phyloP scores from a whole-genome alignment of 208 protist genomes.

The Crithidia brevicula region DNA sequence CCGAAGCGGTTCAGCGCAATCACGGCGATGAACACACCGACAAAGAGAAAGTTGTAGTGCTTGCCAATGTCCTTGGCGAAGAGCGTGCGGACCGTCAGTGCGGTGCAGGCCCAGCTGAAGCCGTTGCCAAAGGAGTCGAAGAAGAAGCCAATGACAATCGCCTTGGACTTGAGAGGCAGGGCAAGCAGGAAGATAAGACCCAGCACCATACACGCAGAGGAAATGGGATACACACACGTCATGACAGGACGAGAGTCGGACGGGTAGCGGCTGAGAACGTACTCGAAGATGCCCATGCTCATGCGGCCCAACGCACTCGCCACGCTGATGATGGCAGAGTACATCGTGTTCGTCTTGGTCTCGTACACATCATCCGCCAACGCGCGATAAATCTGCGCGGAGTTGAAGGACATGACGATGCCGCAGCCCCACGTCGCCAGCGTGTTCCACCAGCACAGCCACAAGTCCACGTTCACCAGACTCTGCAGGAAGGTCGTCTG shows the following conservation, averaged over 20 bases:
- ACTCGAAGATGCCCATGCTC: slow-evolving; percentile 55
- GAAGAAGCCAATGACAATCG: slow-evolving; percentile 56
- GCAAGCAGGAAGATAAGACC: slow-evolving; percentile 51
- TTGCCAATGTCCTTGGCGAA: slow-evolving; percentile 75
- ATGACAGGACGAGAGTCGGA: slow-evolving; percentile 42
- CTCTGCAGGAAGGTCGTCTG: slow-evolving; percentile 54
- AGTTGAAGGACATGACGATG: slow-evolving; percentile 70
- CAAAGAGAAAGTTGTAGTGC: slow-evolving; percentile 79
- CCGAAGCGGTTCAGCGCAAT: slow-evolving; percentile 69
- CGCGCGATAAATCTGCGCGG: slow-evolving; percentile 64
- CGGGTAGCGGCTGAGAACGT: slow-evolving; percentile 31
- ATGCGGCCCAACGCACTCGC: slow-evolving; percentile 68
- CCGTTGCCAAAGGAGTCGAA: slow-evolving; percentile 66
- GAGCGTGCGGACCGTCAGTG: slow-evolving; percentile 42
- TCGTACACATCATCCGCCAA: slow-evolving; percentile 42
- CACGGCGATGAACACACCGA: slow-evolving; percentile 50
- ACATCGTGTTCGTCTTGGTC: slow-evolving; percentile 46
- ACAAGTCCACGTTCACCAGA: slow-evolving; percentile 45
- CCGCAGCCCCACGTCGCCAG: slow-evolving; percentile 71
- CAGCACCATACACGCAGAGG: slow-evolving; percentile 39
- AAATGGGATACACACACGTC: slow-evolving; percentile 43
- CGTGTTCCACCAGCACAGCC: slow-evolving; percentile 63
- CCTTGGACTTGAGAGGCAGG: slow-evolving; percentile 44
- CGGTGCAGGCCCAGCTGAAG: slow-evolving; percentile 62
- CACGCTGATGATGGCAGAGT: slow-evolving; percentile 59